Evolutionary conservation across 2,329 filamentous ascomycete genomes (phyloP).

Genomic region (Chaetomium globosum): DNA sequence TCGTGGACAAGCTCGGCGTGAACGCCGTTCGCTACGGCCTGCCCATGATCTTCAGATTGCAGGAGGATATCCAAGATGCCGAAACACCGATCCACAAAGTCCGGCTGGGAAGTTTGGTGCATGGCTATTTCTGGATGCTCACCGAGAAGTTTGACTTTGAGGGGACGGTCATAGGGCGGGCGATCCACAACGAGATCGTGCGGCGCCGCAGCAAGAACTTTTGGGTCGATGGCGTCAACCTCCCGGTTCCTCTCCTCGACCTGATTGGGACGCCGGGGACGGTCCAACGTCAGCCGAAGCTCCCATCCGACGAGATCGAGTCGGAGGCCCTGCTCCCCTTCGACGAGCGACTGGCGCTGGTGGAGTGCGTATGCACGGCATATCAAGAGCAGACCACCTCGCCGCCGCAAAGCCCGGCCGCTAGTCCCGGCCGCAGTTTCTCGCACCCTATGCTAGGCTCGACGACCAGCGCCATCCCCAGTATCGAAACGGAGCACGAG

Average conservation of each 20-base stretch:
- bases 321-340: slow-evolving; percentile 72
- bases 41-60: slow-evolving; percentile 85
- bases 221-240: slow-evolving; percentile 74
- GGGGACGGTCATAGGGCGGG: slow-evolving; percentile 66
- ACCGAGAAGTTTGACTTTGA: slow-evolving; percentile 78
- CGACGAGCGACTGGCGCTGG: slow-evolving; percentile 69
- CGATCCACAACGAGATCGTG: slow-evolving; percentile 74
- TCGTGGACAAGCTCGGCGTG: slow-evolving; percentile 77
- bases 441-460: slow-evolving; percentile 63
- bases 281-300: slow-evolving; percentile 48
- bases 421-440: slow-evolving; percentile 68
- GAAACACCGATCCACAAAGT: slow-evolving; percentile 71
- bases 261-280: slow-evolving; percentile 60
- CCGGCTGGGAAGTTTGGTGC: slow-evolving; percentile 78
- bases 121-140: slow-evolving; percentile 85
- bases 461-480: slow-evolving; percentile 47
- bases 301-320: slow-evolving; percentile 58
- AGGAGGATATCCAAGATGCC: slow-evolving; percentile 75
- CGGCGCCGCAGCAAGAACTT: slow-evolving; percentile 72
- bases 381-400: slow-evolving; percentile 67
- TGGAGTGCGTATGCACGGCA: slow-evolving; percentile 71
- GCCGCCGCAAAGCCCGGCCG: slow-evolving; percentile 69
- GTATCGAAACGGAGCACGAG: slow-evolving; percentile 50
- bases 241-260: slow-evolving; percentile 69
- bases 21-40: slow-evolving; percentile 78